Base-by-base conservation (phyloP, 371 early-diverging fungal genomes). In the Sporodiniella umbellata region DNA sequence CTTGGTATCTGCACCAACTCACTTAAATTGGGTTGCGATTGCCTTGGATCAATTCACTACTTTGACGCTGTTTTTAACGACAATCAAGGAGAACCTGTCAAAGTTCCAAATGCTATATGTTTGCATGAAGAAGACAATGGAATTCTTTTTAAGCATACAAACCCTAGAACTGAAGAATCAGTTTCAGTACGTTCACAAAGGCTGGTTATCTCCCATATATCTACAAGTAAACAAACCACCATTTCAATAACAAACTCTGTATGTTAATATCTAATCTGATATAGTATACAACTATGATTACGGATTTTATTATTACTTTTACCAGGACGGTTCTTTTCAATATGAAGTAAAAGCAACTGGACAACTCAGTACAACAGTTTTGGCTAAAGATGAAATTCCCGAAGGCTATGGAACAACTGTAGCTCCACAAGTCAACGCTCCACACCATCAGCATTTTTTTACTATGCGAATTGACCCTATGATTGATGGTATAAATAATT, bases 321-420 rank as follows among this genome's bases (percentile, higher is more conserved):
- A 79, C 26, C 75, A 76, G 53, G 79, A 79, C 38, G 79, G 79
- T 51, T 70, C 79, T 24, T 79, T 79, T 38, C 64, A 79, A 48
- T 75, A 77, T 25, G 79, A 79, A 50, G 73, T 78, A 48, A 79
- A 79, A 62, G 78, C 78, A 28, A 79, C 79, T 40, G 79, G 79
- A 40, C 68, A 70, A 24, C 60, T 79, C 15, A 76, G 72, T 40
- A 79, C 79, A 3, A 68, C 68, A 48, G 77, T 76, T 44, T 47
- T 76, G 59, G 75, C 79, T 24, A 70, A 74, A 48, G 74, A 74
- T 44, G 79, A 79, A 51, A 54, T 61, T 10, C 69, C 79, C 21
- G 66, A 56, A 33, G 60, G 49, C 15, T 73, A 66, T 52, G 79
- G 79, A 60, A 64, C 60, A 8, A 64, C 62, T 25, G 73, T 79